A percentile compares a stretch with the other conserved stretches of the same genome.
phyloP scores from a whole-genome alignment of 1,139 yeast species.

The Sugiyamaella neomexicana region DNA sequence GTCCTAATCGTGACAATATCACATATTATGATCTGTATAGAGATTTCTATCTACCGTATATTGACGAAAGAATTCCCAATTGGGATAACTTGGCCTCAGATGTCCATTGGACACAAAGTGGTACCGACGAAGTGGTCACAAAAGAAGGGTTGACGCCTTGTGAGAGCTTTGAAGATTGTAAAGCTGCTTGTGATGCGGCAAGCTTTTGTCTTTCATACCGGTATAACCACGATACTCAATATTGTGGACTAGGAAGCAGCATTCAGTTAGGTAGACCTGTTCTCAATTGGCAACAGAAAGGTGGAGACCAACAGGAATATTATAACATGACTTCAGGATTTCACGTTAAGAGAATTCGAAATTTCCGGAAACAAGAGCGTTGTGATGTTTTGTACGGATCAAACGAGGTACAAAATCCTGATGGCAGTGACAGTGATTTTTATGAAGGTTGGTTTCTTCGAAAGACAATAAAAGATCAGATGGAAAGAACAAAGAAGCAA shows the following conservation, averaged over 20 bases:
- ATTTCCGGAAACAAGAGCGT: conserved; percentile 26
- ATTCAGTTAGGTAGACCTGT: conserved; percentile 27
- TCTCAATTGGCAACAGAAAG: conserved; percentile 17
- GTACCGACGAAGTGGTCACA: conserved; percentile 1
- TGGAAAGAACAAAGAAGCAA: background rate
- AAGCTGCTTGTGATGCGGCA: conserved; percentile 28
- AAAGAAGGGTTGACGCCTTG: conserved; percentile 24
- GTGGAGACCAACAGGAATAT: background rate
- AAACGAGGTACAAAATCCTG: conserved; percentile 9
- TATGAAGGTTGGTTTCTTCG: conserved; percentile 29
- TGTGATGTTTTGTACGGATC: conserved; percentile 30
- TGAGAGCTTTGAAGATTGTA: conserved; percentile 30
- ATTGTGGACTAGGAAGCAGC: conserved; percentile 26
- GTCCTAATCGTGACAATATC: conserved; percentile 33
- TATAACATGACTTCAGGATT: conserved; percentile 32
- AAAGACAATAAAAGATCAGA: conserved; percentile 1
- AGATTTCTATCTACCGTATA: conserved; percentile 39
- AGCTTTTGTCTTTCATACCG: conserved; percentile 34
- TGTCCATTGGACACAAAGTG: background rate
- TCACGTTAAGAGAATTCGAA: conserved; percentile 36
- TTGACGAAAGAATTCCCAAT: conserved; percentile 29
- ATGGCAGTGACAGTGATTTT: conserved; percentile 20
- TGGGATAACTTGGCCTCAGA: conserved; percentile 37
- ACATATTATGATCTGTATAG: conserved; percentile 38
- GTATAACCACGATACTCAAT: conserved; percentile 25